Conservation (phyloP, 2,329 filamentous ascomycete genomes). For the Paecilomyces formosus region DNA sequence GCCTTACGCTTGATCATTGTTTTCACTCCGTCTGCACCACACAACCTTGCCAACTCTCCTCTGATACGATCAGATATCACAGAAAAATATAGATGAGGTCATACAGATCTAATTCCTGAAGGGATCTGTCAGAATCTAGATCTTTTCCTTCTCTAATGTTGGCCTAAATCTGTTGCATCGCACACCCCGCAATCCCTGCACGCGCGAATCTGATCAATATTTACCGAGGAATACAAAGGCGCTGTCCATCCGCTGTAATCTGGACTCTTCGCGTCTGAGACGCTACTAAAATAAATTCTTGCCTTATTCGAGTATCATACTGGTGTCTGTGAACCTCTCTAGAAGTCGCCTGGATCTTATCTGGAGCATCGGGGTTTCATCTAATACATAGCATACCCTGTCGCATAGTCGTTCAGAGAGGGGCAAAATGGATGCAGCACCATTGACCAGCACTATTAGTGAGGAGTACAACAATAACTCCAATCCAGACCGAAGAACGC, state of each 20-base stretch:
- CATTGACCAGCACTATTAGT: slow-evolving; percentile 10
- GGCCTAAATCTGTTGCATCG: background rate
- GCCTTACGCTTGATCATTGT: background rate
- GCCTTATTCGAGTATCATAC: background rate
- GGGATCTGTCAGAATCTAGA: background rate
- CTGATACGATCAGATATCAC: too few species aligned
- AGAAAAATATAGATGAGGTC: background rate
- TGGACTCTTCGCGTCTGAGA: background rate
- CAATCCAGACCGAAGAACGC: slow-evolving; percentile 8
- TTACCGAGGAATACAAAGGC: background rate
- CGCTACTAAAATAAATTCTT: background rate
- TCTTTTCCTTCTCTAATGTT: background rate
- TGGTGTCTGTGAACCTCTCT: background rate
- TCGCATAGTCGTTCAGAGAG: background rate
- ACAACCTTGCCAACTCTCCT: background rate
- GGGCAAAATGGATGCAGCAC: slow-evolving; percentile 9
- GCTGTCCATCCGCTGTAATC: background rate
- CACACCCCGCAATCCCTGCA: background rate
- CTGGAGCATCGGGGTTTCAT: background rate
- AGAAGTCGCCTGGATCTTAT: background rate
- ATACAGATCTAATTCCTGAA: background rate
- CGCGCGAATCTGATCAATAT: background rate
- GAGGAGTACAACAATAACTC: slow-evolving; percentile 8
- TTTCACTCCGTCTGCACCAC: background rate
- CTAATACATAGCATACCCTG: background rate